Evolutionary conservation across 129 eudicot species (phyloP), one percentile per base, ranked within the genome.

Genomic region (Chrysanthemum makinoi): DNA sequence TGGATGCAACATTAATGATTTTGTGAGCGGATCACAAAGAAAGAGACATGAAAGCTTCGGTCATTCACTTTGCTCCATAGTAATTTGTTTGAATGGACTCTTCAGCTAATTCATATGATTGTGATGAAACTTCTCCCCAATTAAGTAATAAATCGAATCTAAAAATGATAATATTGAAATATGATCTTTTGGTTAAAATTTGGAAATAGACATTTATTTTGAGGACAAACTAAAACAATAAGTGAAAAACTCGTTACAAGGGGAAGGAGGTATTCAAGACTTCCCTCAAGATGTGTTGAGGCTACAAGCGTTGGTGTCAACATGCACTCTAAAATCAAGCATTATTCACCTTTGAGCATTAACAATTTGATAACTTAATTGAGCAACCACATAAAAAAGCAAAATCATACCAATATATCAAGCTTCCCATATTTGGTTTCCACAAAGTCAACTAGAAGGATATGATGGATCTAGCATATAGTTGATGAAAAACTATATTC

Each of bases 51-150:
- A 86, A 69, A 12, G 90, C 88, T 79, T 84, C 84, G 0, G 22
- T 62, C 76, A 75, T 80, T 66, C 84, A 77, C 81, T 89, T 87
- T 44, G 84, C 81, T 55, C 94, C 96, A 52, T 80, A 84, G 51
- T 84, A 89, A 75, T 89, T 87, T 39, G 85, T 87, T 68, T 81
- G 69, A 15, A 85, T 11, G 75, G 90, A 80, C 70, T 80, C 69
- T 72, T 62, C 82, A 12, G 82, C 79, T 35, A 83, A 65, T 22
- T 79, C 77, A 16, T 83, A 65, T 8, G 87, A 65, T 75, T 87
- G 82, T 16, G 83, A 54, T 22, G 79, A 55, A 26, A 75, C 71
- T 66, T 75, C 49, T 55, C 6, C 60, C 79, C 79, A 75, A 20
- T 20, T 20, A n/a, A 0, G 20, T 20, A 20, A 20, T 20, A 20